Base-by-base conservation (phyloP, 345 rosid genomes). In the Kandelia obovata region DNA sequence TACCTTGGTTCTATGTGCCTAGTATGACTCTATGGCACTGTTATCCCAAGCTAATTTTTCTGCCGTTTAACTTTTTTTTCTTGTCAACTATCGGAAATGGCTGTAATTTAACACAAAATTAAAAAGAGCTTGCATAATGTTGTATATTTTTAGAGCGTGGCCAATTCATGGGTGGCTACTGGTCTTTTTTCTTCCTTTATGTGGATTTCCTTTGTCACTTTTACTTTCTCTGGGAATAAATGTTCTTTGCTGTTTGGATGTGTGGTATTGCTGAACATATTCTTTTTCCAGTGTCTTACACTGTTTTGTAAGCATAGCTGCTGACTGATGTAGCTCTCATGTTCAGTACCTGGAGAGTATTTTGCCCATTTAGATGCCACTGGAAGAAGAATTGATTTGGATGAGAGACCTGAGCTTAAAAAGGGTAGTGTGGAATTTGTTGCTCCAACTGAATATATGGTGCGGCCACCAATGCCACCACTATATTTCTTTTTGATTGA, bases 391-490 rank as follows among this genome's bases (percentile, higher is more conserved):
- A 73, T 90, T 73, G 99, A 96, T 82, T 70, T 92, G 81, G 91
- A 92, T 80, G 95, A 88, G 82, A 84, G 99, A 77, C 98, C 95
- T 78, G 99, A 96, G 77, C 98, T 96, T 77, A 87, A 71, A 20
- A 83, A 87, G 80, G 98, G 99, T 6, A 92, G 96, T 83, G 95
- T 92, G 66, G 99, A 96, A 72, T 89, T 86, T 80, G 88, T 96
- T 75, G 98, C 98, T 79, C 96, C 99, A 66, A 89, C 97, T 15
- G 99, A 96, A 74, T 96, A 92, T 80, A 96, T 96, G 99, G 99
- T 96, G 83, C 97, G 98, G 82, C 99, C 99, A 57, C 99, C 97
- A 65, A 92, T 92, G 98, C 96, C 97, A 6, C 99, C 99, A 23
- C 76, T 86, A 46, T 96, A 90, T 78, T 96, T 96, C 80, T 96